Conservation (phyloP, 306 rosid species). For the Dryas octopetala region DNA sequence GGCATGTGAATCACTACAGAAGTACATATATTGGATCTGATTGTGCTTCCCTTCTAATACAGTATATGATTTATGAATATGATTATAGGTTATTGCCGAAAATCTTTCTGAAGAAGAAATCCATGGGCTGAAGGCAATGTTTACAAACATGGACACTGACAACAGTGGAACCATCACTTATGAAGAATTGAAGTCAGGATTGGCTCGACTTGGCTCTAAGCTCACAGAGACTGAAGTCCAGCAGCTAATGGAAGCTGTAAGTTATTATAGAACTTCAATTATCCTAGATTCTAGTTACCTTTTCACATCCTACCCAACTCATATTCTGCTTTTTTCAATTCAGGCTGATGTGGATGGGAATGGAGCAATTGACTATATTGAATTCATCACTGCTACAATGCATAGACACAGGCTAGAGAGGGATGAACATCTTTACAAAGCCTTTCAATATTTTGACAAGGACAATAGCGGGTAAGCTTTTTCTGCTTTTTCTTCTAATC, state of each 20-base stretch:
- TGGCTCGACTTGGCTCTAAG: slow-evolving; percentile 82
- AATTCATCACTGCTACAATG: slow-evolving; percentile 90
- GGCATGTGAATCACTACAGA: not conserved
- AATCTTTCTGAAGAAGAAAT: slow-evolving; percentile 88
- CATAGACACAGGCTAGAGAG: slow-evolving; percentile 76
- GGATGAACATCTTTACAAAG: slow-evolving; percentile 80
- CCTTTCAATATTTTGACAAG: slow-evolving; percentile 75
- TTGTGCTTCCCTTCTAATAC: slow-evolving; percentile 8
- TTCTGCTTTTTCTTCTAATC: slow-evolving; percentile 31
- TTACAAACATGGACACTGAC: slow-evolving; percentile 80
- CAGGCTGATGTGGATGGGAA: slow-evolving; percentile 94
- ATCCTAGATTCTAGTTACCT: not conserved
- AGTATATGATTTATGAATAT: not conserved
- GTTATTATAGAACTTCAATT: slow-evolving; percentile 7
- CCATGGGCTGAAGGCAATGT: slow-evolving; percentile 86
- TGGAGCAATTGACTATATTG: slow-evolving; percentile 81
- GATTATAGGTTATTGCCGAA: slow-evolving; percentile 79
- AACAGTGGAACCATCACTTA: slow-evolving; percentile 86
- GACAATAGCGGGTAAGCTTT: slow-evolving; percentile 73
- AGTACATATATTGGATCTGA: slow-evolving; percentile 2
- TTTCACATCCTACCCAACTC: slow-evolving; percentile 13
- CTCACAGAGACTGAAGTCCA: slow-evolving; percentile 74
- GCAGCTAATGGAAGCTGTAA: slow-evolving; percentile 91
- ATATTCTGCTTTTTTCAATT: slow-evolving; percentile 19
- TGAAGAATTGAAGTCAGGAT: slow-evolving; percentile 70